These are phyloP conservation scores for Venustampulla echinocandica DNA, from an alignment of 495 filamentous ascomycete genomes.

Conservation along the genomic window DNA sequence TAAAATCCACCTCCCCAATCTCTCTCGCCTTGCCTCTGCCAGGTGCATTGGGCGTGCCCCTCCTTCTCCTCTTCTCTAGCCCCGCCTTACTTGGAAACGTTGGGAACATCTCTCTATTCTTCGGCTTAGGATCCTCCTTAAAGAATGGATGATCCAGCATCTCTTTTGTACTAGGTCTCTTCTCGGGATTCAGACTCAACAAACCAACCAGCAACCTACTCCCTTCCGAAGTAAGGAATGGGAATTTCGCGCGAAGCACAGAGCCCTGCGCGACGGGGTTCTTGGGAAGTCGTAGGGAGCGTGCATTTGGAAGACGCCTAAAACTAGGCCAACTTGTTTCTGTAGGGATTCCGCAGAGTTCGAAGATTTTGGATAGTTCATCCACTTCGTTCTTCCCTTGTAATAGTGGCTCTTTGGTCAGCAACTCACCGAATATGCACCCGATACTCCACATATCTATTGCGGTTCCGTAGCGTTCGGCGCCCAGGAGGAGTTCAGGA, in stretches of 20 bases:
- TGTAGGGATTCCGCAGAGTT: slow-evolving; percentile 82
- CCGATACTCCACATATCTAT: slow-evolving; percentile 95
- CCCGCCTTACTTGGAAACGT: slow-evolving; percentile 93
- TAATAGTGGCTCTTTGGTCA: slow-evolving; percentile 73
- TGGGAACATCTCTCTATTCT: slow-evolving; percentile 78
- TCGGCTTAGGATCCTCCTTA: slow-evolving; percentile 77
- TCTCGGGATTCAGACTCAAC: slow-evolving; percentile 65
- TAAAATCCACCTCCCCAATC: slow-evolving; percentile 64
- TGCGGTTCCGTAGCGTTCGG: slow-evolving; percentile 62
- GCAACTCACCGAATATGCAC: slow-evolving; percentile 91
- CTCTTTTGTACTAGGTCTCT: slow-evolving; percentile 57
- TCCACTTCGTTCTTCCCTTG: slow-evolving; percentile 95
- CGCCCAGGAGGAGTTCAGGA: slow-evolving; percentile 82
- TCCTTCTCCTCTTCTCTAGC: slow-evolving; percentile 69
- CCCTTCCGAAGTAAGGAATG: slow-evolving; percentile 71
- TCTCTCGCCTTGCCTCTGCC: slow-evolving; percentile 64
- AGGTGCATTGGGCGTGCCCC: slow-evolving; percentile 80
- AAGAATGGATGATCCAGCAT: slow-evolving; percentile 79
- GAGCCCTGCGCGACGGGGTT: slow-evolving; percentile 32
- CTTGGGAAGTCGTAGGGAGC: slow-evolving; percentile 68
- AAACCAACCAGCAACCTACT: slow-evolving; percentile 57
- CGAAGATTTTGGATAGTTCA: slow-evolving; percentile 67
- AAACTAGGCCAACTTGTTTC: slow-evolving; percentile 82
- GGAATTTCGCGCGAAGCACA: slow-evolving; percentile 63
- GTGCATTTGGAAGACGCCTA: slow-evolving; percentile 80